These are phyloP conservation scores for Closterium sp. DNA, from an alignment of 139 green algal genomes.

Conservation along the genomic window DNA sequence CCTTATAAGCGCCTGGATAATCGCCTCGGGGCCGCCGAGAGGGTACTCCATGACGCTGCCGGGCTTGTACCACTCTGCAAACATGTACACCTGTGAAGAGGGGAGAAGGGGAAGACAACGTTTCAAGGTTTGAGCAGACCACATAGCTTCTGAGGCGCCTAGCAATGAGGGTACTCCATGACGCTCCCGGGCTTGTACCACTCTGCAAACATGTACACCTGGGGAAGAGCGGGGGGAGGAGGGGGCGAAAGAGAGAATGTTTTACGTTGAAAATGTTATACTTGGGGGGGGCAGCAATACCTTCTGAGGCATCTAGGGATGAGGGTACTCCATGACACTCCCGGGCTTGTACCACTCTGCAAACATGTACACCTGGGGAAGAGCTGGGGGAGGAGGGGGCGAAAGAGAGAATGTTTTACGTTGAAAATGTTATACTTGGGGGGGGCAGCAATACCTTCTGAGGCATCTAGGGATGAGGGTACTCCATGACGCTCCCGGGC, in stretches of 20 bases:
- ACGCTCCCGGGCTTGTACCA: constrained; percentile 53
- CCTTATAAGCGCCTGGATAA: constrained; percentile 84
- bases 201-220: constrained; percentile 53
- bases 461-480: neutral
- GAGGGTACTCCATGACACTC: neutral
- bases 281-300: neutral
- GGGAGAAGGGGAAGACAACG: too few relatives aligned
- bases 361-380: neutral
- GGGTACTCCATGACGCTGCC: constrained; percentile 80
- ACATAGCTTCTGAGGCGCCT: too few relatives aligned
- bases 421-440: neutral
- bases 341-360: neutral
- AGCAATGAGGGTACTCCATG: constrained; percentile 89
- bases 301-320: neutral
- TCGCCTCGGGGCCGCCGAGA: constrained; percentile 77
- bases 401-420: neutral
- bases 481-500: neutral
- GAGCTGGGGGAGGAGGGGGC: neutral
- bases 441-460: neutral
- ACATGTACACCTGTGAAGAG: constrained; percentile 60
- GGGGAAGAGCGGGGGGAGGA: neutral
- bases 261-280: neutral
- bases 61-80: constrained; percentile 57
- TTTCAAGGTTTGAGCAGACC: too few relatives aligned
- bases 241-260: neutral